Evolutionary conservation across 139 green algal species (phyloP), one percentile per base, ranked within the genome.

Genomic region (Yamagishiella unicocca): DNA sequence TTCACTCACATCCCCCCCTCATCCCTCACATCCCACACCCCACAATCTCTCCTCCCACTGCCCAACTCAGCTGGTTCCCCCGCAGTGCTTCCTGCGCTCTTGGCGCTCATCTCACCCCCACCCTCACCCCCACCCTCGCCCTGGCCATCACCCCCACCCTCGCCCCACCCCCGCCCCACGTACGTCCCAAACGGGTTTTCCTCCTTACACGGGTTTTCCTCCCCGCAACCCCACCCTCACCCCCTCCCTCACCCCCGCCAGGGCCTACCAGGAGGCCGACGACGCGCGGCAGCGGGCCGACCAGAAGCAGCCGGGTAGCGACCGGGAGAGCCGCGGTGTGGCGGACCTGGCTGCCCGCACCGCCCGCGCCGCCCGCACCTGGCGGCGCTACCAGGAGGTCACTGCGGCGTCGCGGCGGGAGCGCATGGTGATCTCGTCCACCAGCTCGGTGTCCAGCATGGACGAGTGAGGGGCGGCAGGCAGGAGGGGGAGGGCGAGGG

Each of bases 301-400:
- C 58, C 58, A 84, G 78, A 62, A 86, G 64, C 9, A 35, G 17
- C 43, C 9, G 1, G 31, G n/a, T 33, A 40, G 64, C 24, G 70
- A 58, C 25, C 70, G 79, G 10, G 88, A 89, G 68, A 82, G 46
- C 12, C 62, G 79, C 10, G 25, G 75, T 9, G 88, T 93, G 74
- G 90, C 90, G 7, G 82, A 72, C 45, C 88, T 92, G 42, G 90
- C 90, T 8, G 88, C 90, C 12, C 77, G 83, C 12, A 88, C 90
- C 33, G 90, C 90, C 25, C 79, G 90, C 0, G 85, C 85, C 31
- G 67, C 72, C 1, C 84, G 88, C 14, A 88, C 88, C 45, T 93
- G 88, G 88, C 85, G 85, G 71, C 71, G 68, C 7, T 92, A 84
- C 79, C 90, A 91, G 85, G 88, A 55, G 10, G 75, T 73, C 1